Conservation (phyloP, 306 rosid species). For the Quercus aquifolioides region DNA sequence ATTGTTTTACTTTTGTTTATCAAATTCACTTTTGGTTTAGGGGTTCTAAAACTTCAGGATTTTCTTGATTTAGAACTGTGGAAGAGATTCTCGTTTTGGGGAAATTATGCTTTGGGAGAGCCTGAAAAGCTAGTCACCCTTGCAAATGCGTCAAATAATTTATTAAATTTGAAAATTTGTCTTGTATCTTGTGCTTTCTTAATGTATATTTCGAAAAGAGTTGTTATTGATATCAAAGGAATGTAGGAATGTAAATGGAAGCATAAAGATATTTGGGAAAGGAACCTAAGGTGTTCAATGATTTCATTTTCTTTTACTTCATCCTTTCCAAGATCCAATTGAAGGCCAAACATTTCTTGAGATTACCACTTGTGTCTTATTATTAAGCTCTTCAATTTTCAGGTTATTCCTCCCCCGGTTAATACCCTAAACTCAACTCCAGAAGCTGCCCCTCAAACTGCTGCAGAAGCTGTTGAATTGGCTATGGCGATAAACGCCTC, state of each 20-base stretch:
- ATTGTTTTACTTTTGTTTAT: background rate
- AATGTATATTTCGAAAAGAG: background rate
- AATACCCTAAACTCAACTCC: constrained; percentile 1
- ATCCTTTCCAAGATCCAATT: background rate
- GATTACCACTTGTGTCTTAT: background rate
- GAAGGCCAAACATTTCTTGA: background rate
- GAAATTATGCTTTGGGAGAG: no score
- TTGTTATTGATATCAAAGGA: background rate
- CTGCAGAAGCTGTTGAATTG: constrained; percentile 12
- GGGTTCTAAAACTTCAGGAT: background rate
- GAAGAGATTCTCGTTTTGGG: background rate
- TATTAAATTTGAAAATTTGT: no score
- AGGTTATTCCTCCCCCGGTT: constrained; percentile 4
- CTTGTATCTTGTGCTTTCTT: background rate
- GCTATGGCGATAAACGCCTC: background rate
- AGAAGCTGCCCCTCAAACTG: constrained; percentile 3
- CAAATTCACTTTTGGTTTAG: background rate
- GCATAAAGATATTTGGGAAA: background rate
- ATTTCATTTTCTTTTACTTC: background rate
- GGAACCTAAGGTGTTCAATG: background rate
- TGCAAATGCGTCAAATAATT: no score
- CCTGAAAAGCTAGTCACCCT: no score
- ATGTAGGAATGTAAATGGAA: background rate
- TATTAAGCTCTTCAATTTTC: background rate
- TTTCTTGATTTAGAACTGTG: background rate